Evolutionary conservation across 345 rosid genomes (phyloP).

Genomic region (Citrus glauca): DNA sequence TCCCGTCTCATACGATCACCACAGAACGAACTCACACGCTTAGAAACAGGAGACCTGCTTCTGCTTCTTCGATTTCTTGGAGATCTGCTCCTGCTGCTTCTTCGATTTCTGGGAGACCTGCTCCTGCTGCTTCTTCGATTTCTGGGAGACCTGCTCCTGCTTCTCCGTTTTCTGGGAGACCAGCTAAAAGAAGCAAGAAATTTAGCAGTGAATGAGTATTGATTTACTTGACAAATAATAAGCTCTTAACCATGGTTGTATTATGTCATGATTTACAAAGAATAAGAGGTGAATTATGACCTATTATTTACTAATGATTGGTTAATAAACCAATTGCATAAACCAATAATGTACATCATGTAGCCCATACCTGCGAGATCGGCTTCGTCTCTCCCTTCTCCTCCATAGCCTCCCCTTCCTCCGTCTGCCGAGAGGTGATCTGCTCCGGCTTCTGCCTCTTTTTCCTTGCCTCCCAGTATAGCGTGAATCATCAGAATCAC

Average conservation of each 20-base stretch:
- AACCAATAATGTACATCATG: neutral
- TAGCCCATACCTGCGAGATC: constrained; percentile 46
- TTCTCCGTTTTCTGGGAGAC: constrained; percentile 39
- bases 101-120: constrained; percentile 27
- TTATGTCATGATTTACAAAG: neutral
- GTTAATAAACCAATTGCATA: neutral
- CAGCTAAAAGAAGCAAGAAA: constrained; percentile 34
- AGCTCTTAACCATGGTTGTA: neutral
- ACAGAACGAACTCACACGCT: constrained; percentile 22
- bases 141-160: constrained; percentile 29
- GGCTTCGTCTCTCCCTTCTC: constrained; percentile 46
- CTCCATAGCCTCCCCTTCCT: constrained; percentile 33
- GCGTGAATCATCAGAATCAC: constrained; percentile 49
- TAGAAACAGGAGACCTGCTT: constrained; percentile 45
- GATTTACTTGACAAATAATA: neutral
- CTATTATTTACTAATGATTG: neutral
- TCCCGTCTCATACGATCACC: constrained; percentile 24
- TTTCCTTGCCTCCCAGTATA: constrained; percentile 24
- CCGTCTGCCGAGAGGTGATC: constrained; percentile 39
- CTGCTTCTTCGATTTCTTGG: constrained; percentile 31
- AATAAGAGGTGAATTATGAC: neutral
- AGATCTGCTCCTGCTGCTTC: constrained; percentile 47
- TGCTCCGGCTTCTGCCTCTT: constrained; percentile 42
- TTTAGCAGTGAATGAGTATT: constrained; percentile 6
- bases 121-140: constrained; percentile 27